A percentile compares a stretch with the other conserved stretches of the same genome.
phyloP scores from a whole-genome alignment of 257 asterid genomes.

The Handroanthus guayacan region DNA sequence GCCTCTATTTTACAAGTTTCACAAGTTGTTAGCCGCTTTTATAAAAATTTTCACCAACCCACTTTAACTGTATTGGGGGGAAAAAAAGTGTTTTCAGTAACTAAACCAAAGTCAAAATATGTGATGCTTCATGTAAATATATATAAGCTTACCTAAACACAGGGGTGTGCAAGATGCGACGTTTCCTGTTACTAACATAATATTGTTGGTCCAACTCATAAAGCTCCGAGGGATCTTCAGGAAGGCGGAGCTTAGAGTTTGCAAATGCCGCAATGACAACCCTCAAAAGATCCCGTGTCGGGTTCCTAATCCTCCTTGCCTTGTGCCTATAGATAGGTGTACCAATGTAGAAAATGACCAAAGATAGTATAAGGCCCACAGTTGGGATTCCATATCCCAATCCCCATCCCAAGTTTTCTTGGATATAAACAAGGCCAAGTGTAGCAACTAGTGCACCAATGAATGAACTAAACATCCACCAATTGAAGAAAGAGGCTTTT shows the following conservation, averaged over 20 bases:
- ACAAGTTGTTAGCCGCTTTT: too few species aligned
- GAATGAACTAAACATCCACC: conserved; percentile 96
- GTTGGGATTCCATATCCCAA: conserved; percentile 86
- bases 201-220: conserved; percentile 68
- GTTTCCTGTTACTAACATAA: conserved; percentile 56
- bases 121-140: not conserved
- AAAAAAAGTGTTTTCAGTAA: too few species aligned
- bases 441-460: conserved; percentile 78
- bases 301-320: conserved; percentile 56
- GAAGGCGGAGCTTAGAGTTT: conserved; percentile 56
- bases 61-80: too few species aligned
- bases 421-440: conserved; percentile 79
- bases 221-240: conserved; percentile 54
- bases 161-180: conserved; percentile 67
- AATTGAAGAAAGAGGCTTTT: conserved; percentile 82
- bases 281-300: conserved; percentile 57
- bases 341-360: conserved; percentile 69
- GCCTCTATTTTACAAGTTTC: too few species aligned
- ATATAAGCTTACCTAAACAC: conserved; percentile 59
- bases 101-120: too few species aligned
- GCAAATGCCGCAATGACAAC: conserved; percentile 59
- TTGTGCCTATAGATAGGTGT: conserved; percentile 78
- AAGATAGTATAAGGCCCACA: conserved; percentile 59
- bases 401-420: conserved; percentile 89
- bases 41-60: too few species aligned